These are phyloP conservation scores for Podila epigama DNA, from an alignment of 192 early-diverging fungal genomes.

Conservation along the genomic window DNA sequence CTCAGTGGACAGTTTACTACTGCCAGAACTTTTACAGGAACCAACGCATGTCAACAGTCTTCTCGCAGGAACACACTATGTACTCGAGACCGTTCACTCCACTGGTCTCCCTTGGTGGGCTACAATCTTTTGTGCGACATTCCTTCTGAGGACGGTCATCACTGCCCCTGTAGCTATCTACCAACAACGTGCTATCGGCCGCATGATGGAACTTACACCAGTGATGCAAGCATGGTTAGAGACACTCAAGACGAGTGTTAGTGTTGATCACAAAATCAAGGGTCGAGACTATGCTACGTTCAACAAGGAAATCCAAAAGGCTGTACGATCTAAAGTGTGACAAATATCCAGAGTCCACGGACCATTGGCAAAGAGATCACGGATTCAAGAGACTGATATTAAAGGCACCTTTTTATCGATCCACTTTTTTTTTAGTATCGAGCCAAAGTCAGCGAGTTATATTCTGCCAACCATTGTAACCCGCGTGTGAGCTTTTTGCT, in stretches of 20 bases:
- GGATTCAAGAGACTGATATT: neutral
- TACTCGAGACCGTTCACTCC: slow-evolving; percentile 52
- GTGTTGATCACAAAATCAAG: slow-evolving; percentile 43
- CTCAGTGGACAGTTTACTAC: neutral
- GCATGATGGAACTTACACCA: slow-evolving; percentile 56
- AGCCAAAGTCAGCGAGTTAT: slow-evolving; percentile 61
- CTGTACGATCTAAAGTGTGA: slow-evolving; percentile 29
- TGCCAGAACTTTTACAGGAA: slow-evolving; percentile 14
- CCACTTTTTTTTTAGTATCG: slow-evolving; percentile 44
- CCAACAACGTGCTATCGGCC: slow-evolving; percentile 59
- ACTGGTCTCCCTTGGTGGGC: slow-evolving; percentile 66
- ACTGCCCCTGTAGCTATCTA: slow-evolving; percentile 67
- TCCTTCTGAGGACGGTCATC: slow-evolving; percentile 56
- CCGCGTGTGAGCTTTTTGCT: slow-evolving; percentile 68
- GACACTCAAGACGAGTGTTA: slow-evolving; percentile 55
- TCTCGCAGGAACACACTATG: slow-evolving; percentile 49
- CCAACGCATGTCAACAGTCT: slow-evolving; percentile 48
- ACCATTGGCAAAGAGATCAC: neutral
- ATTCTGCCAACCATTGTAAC: slow-evolving; percentile 62
- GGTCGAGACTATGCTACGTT: slow-evolving; percentile 54
- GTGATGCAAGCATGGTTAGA: slow-evolving; percentile 56
- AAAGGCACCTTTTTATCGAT: neutral
- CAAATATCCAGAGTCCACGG: no score
- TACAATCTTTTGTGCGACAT: slow-evolving; percentile 56
- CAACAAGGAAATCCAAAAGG: slow-evolving; percentile 52